Evolutionary conservation across 2,329 filamentous ascomycete species (phyloP), one percentile per base, ranked within the genome.

Genomic region (Colletotrichum scovillei): DNA sequence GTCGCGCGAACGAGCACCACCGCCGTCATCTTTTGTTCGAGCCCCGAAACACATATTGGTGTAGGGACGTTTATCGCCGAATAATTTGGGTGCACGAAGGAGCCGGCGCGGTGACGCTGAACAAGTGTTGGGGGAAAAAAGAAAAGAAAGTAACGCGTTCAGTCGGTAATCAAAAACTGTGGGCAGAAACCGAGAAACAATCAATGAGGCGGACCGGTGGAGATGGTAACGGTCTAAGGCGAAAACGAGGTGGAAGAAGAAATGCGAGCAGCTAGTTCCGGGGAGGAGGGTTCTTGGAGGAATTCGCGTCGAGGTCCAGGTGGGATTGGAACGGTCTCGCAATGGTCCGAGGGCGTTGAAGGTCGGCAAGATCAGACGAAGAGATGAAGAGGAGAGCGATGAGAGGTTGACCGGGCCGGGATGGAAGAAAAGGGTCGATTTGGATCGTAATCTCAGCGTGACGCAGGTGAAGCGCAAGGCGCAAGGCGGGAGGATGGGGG

Each of bases 31-130:
- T 77, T 86, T 86, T 70, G 87, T 85, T 77, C 89, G 86, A 76
- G 85, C 83, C 74, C 91, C 90, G 81, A 93, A 93, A 82, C 91
- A 93, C 91, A 93, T 93, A 72, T 75, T 86, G 79, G 63, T 46
- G 12, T 67, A 46, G 42, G 46, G 42, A 42, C 35, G 49, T 63
- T 16, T 55, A 46, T 62, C 38, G 67, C 35, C 67, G 56, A n/a
- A n/a, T 32, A 53, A 30, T 19, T 28, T 69, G 49, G 55, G 57
- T 49, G 52, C 46, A 24, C 12, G 7, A 57, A 56, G 22, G 42
- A 42, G 30, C 26, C 28, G 35, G 52, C 16, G 7, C 19, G 46
- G 6, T 19, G 38, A n/a, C 28, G 66, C 52, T n/a, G n/a, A 14
- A 14, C 42, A 55, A 12, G 22, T 26, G 19, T 49, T 49, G 19